A percentile compares a stretch with the other conserved stretches of the same genome.
Evolutionary conservation across 768 basidiomycete species (phyloP).

Genomic region (Hortiboletus campestris): DNA sequence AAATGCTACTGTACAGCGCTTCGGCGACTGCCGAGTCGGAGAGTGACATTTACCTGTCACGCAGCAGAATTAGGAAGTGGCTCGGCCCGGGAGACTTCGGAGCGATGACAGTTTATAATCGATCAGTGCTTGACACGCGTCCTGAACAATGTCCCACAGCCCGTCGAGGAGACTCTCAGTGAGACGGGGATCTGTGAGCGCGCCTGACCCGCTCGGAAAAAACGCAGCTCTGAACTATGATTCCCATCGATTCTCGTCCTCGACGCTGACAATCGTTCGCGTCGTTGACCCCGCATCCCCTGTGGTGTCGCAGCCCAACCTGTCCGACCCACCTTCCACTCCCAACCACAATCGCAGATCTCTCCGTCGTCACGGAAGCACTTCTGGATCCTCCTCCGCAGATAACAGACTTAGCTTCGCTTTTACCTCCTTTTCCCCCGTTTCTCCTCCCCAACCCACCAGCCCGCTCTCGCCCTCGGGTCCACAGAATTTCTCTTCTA

Average conservation of each 20-base stretch:
- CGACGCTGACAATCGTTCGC: slow-evolving; percentile 73
- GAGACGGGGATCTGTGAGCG: slow-evolving; percentile 67
- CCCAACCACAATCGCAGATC: slow-evolving; percentile 30
- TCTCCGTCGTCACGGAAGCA: slow-evolving; percentile 32
- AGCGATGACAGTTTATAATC: not conserved
- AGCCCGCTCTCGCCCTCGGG: slow-evolving; percentile 23
- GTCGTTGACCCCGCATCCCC: slow-evolving; percentile 42
- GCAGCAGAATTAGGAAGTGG: slow-evolving; percentile 4
- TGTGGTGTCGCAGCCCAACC: slow-evolving; percentile 19
- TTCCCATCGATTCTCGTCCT: slow-evolving; percentile 54
- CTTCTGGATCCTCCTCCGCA: slow-evolving; percentile 26
- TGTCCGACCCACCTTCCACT: slow-evolving; percentile 25
- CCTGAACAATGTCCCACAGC: slow-evolving; percentile 17
- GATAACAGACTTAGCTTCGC: slow-evolving; percentile 58
- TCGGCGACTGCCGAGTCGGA: slow-evolving; percentile 16
- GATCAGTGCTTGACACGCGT: not conserved
- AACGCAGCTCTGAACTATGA: slow-evolving; percentile 53
- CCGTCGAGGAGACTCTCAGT: slow-evolving; percentile 39
- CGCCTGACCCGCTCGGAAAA: slow-evolving; percentile 64
- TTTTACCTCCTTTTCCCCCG: slow-evolving; percentile 56
- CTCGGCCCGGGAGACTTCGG: not conserved
- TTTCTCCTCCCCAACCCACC: slow-evolving; percentile 19
- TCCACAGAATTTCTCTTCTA: slow-evolving; percentile 33
- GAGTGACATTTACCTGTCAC: not conserved
- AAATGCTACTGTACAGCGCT: slow-evolving; percentile 19